Evolutionary conservation across 192 early-diverging fungal species (phyloP), one percentile per base, ranked within the genome.

Genomic region (Coemansia sp.): DNA sequence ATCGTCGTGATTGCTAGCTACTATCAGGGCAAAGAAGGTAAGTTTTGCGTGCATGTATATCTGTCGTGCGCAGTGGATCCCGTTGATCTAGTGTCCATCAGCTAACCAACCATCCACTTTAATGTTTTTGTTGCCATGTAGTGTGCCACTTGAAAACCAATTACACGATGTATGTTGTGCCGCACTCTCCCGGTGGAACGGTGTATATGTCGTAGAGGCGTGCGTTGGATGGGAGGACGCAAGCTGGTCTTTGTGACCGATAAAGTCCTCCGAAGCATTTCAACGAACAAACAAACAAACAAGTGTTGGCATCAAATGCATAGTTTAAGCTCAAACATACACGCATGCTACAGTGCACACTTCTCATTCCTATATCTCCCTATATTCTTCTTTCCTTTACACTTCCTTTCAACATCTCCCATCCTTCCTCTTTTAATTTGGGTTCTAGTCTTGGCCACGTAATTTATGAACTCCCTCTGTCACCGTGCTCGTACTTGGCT

Each of bases 1-100:
- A 85, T 92, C 42, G 85, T 73, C 1, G 89, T 89, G 0, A 64
- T 88, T 36, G 89, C 89, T 20, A 87, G 84, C 65, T 91, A 90
- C 70, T 76, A 87, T 45, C 84, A 87, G 15, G 87, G 85, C 53
- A 77, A n/a, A 71, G 73, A 77, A 43, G 56, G 71, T 73, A 63
- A 59, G 71, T 17, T 6, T 9, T 27, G 11, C 32, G n/a, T n/a
- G n/a, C n/a, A n/a, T 32, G 53, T 17, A 35, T 35, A 1, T 56
- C 25, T 36, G 29, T 35, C 32, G 15, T 0, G 32, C n/a, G 29
- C n/a, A 15, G 10, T 22, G 51, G 4, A 9, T 17, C 15, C 8
- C 40, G 22, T 19, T 45, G 38, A 22, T 25, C 27, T n/a, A 38
- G 31, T 25, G 47, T 25, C 15, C 24, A 1, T 14, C 24, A 51